phyloP scores from a whole-genome alignment of 208 protist species.

The Zelonia costaricensis region DNA sequence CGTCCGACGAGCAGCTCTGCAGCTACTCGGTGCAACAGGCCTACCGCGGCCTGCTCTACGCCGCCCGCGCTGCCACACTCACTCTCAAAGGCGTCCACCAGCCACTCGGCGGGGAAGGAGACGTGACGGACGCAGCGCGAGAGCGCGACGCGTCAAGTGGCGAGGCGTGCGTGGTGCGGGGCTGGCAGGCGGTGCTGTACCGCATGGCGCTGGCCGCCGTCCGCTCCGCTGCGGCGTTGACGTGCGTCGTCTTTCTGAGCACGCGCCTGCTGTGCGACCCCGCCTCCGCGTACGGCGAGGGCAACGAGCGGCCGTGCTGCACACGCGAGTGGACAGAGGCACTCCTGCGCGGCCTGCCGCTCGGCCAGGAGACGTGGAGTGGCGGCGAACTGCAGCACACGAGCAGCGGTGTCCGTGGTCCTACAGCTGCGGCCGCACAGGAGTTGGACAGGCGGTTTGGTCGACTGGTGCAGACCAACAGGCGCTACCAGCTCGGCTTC shows the following conservation, averaged over 20 bases:
- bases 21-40: constrained; percentile 78
- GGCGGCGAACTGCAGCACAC: neutral
- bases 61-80: constrained; percentile 29
- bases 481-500: constrained; percentile 67
- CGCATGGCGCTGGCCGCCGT: constrained; percentile 36
- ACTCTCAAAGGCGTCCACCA: neutral
- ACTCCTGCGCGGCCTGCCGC: constrained; percentile 30
- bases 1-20: constrained; percentile 59
- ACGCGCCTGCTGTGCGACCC: constrained; percentile 61
- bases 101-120: too few species aligned
- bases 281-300: constrained; percentile 61
- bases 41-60: constrained; percentile 56
- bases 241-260: constrained; percentile 55
- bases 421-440: too few species aligned
- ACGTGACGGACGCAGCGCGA: too few species aligned
- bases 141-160: too few species aligned
- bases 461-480: constrained; percentile 26
- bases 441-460: constrained; percentile 16
- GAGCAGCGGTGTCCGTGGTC: too few species aligned
- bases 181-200: constrained; percentile 52
- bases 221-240: constrained; percentile 16
- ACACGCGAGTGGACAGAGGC: constrained; percentile 64
- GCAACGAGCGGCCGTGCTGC: constrained; percentile 83
- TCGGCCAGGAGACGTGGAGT: neutral
- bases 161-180: constrained; percentile 21